These are phyloP conservation scores for Scenedesmus sp. DNA, from an alignment of 163 green algal species.

Conservation along the genomic window DNA sequence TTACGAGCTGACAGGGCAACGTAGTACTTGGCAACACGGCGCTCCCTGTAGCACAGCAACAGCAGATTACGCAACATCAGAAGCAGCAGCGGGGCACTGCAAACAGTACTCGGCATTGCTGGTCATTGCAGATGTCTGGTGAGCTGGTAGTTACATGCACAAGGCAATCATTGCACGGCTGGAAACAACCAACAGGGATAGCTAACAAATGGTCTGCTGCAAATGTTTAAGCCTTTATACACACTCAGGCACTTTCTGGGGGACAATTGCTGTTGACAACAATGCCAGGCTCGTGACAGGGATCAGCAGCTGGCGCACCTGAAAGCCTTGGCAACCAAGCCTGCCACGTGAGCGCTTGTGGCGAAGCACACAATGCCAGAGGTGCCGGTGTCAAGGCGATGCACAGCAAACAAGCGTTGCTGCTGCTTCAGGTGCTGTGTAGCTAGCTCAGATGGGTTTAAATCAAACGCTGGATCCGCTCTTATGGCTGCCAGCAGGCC, in stretches of 20 bases:
- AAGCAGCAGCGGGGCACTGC: background rate
- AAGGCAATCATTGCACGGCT: no score
- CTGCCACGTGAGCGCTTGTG: slow-evolving; percentile 17
- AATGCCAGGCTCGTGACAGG: no score
- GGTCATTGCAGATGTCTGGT: no score
- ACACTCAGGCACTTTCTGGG: no score
- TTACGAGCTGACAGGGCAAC: slow-evolving; percentile 11
- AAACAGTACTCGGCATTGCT: no score
- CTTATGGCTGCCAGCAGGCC: slow-evolving; percentile 4
- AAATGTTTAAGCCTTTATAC: no score
- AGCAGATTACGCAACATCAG: no score
- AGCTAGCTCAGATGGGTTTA: no score
- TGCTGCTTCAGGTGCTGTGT: background rate
- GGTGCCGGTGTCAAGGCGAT: slow-evolving; percentile 37
- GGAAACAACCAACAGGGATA: no score
- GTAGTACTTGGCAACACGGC: slow-evolving; percentile 47
- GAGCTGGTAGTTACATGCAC: no score
- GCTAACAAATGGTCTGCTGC: no score
- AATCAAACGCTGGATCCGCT: background rate
- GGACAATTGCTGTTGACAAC: no score
- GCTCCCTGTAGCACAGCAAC: background rate
- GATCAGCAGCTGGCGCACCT: background rate
- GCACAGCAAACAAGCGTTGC: slow-evolving; percentile 24
- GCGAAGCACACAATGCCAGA: slow-evolving; percentile 36
- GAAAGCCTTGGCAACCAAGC: slow-evolving; percentile 29